Percentiles rank a stretch among this genome's conserved stretches.
These are phyloP conservation scores for Gautieria morchelliformis DNA, from an alignment of 768 basidiomycete species.

Conservation along the genomic window DNA sequence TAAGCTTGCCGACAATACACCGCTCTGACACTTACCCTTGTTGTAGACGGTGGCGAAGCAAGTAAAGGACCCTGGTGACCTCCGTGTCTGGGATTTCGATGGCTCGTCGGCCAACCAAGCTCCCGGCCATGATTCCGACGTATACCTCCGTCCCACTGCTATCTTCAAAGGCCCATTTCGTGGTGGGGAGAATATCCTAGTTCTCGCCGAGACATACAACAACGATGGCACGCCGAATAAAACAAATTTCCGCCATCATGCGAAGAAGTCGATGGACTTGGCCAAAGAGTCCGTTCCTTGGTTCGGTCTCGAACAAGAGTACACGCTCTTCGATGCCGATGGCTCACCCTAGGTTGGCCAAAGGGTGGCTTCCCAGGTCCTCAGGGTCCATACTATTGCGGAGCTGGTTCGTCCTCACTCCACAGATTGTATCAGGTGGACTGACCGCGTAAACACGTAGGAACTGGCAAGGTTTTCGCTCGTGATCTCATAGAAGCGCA, in stretches of 20 bases:
- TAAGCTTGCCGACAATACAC: background rate
- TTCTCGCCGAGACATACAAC: constrained; percentile 97
- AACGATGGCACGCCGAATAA: constrained; percentile 96
- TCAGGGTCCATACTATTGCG: constrained; percentile 99
- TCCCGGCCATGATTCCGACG: constrained; percentile 90
- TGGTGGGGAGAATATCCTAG: constrained; percentile 94
- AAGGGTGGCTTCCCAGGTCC: constrained; percentile 99
- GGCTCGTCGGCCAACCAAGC: constrained; percentile 98
- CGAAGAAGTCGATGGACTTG: constrained; percentile 92
- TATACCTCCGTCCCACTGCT: constrained; percentile 93
- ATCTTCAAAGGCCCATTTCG: constrained; percentile 99
- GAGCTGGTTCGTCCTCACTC: constrained; percentile 62
- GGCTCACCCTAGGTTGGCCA: constrained; percentile 93
- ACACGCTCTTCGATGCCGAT: constrained; percentile 92
- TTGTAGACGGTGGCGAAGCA: constrained; percentile 76
- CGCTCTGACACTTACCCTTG: background rate
- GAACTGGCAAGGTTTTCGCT: constrained; percentile 94
- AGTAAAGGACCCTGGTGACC: constrained; percentile 78
- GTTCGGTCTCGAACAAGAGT: constrained; percentile 99
- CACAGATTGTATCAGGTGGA: background rate
- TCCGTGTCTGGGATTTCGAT: constrained; percentile 99
- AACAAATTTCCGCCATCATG: constrained; percentile 91
- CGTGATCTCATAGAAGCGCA: constrained; percentile 99
- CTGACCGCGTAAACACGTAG: constrained; percentile 28
- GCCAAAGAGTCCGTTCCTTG: constrained; percentile 76